A percentile compares a stretch with the other conserved stretches of the same genome.
Conservation (phyloP, 352 stramenopile species). For the Globisporangium solare region DNA sequence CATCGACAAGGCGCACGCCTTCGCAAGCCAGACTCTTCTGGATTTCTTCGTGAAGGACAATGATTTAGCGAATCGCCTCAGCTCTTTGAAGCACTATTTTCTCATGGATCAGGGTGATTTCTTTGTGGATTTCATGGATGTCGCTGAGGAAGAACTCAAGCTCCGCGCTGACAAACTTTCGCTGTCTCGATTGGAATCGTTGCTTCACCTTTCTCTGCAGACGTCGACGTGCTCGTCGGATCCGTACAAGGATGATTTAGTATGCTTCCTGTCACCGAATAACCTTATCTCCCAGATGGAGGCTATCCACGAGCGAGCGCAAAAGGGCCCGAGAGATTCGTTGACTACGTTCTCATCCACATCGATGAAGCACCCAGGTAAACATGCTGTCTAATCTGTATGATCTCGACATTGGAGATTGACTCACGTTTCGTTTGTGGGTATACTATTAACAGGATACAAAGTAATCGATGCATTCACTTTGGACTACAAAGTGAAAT, state of each 20-base stretch:
- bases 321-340: slow-evolving; percentile 61
- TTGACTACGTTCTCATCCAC: slow-evolving; percentile 70
- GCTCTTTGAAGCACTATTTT: slow-evolving; percentile 97
- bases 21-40: slow-evolving; percentile 71
- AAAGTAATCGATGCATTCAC: slow-evolving; percentile 96
- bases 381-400: neutral
- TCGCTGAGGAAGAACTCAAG: slow-evolving; percentile 93
- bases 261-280: slow-evolving; percentile 82
- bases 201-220: slow-evolving; percentile 93
- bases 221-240: slow-evolving; percentile 87
- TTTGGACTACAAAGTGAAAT: slow-evolving; percentile 96
- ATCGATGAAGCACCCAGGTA: slow-evolving; percentile 53
- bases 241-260: slow-evolving; percentile 88
- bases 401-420: neutral
- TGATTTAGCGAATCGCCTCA: slow-evolving; percentile 68
- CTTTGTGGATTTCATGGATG: slow-evolving; percentile 98
- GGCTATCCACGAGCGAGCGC: slow-evolving; percentile 83
- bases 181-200: slow-evolving; percentile 88
- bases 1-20: slow-evolving; percentile 80
- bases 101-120: slow-evolving; percentile 98
- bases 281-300: slow-evolving; percentile 92
- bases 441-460: slow-evolving; percentile 33
- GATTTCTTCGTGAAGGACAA: slow-evolving; percentile 81
- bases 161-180: slow-evolving; percentile 84
- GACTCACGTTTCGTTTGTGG: neutral